Conservation (phyloP, 768 basidiomycete genomes). For the Hebeloma cylindrosporum region DNA sequence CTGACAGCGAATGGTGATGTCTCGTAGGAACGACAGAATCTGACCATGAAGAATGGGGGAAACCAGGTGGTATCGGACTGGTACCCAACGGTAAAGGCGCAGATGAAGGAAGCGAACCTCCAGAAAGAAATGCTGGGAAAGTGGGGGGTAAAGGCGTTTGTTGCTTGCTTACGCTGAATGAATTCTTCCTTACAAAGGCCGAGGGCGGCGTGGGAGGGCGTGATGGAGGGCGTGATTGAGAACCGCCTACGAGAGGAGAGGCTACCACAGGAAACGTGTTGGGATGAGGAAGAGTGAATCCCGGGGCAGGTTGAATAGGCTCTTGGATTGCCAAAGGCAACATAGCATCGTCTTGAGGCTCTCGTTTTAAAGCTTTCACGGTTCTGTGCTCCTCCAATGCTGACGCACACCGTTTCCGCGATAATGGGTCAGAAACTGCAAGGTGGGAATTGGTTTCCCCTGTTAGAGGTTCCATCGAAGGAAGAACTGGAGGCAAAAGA, state of each 20-base stretch:
- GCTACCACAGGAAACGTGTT: conserved; percentile 16
- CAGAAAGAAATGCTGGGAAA: conserved; percentile 24
- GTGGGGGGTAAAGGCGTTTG: conserved; percentile 23
- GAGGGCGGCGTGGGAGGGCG: conserved; percentile 38
- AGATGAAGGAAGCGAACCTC: conserved; percentile 7
- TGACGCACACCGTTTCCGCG: conserved; percentile 45
- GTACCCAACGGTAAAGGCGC: conserved; percentile 21
- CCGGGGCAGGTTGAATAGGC: conserved; percentile 16
- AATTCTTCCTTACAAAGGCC: conserved; percentile 27
- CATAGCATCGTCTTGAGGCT: conserved; percentile 44
- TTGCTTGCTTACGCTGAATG: conserved; percentile 31
- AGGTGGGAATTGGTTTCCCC: conserved; percentile 27
- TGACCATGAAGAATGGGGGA: conserved; percentile 38
- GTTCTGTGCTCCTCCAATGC: conserved; percentile 43
- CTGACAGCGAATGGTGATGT: conserved; percentile 45
- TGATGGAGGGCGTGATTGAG: conserved; percentile 40
- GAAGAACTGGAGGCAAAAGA: conserved; percentile 9
- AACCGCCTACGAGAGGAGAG: conserved; percentile 13
- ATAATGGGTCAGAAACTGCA: conserved; percentile 36
- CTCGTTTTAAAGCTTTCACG: conserved; percentile 47
- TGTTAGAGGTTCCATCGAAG: conserved; percentile 20
- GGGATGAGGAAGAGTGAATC: conserved; percentile 3
- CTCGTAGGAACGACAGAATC: conserved; percentile 36
- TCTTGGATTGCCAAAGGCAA: conserved; percentile 29
- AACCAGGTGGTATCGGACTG: conserved; percentile 18